These are phyloP conservation scores for Suillus variegatus DNA, from an alignment of 768 basidiomycete genomes.

Conservation along the genomic window DNA sequence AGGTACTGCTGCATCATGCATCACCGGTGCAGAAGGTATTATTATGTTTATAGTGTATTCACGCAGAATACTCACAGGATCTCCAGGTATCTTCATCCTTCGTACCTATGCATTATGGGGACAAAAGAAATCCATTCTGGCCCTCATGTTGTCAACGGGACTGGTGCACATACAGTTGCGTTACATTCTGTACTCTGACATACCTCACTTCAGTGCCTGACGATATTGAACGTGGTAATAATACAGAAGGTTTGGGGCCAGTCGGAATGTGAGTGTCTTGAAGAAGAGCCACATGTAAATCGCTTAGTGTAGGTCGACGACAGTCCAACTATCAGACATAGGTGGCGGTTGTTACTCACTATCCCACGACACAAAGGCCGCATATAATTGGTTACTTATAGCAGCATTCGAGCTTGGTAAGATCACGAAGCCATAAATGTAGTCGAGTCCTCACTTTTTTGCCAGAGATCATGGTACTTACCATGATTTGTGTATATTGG, in stretches of 20 bases:
- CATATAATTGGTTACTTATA: neutral
- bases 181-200: neutral
- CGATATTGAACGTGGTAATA: neutral
- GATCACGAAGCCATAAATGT: neutral
- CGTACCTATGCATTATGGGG: conserved; percentile 2
- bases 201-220: neutral
- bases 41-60: neutral
- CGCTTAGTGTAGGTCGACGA: neutral
- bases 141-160: neutral
- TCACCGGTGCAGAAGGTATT: neutral
- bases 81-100: neutral
- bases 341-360: neutral
- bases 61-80: neutral
- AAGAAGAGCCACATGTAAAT: neutral
- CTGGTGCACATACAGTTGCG: neutral
- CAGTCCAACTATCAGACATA: neutral
- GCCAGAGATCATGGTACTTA: conserved; percentile 1
- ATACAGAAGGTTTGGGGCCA: neutral
- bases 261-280: neutral
- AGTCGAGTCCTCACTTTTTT: neutral
- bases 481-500: conserved; percentile 1
- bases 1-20: neutral
- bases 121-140: neutral
- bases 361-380: neutral
- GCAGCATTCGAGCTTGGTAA: neutral